Conservation (phyloP, 805 yeast species). For the Saturnispora dispora region DNA sequence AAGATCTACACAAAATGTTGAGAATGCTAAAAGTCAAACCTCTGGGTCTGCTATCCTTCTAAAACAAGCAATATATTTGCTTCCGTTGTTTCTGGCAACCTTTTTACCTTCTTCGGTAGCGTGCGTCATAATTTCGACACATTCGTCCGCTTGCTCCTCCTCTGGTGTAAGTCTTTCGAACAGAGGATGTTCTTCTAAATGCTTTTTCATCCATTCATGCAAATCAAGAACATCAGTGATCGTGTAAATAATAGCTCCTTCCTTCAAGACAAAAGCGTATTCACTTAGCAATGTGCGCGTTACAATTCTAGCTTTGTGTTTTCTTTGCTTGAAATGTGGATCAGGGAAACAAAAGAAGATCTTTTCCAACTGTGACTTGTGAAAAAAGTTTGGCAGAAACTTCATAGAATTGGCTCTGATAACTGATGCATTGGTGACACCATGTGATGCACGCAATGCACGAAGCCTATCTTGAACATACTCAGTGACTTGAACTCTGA, state of each 20-base stretch:
- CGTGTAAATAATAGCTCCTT: constrained; percentile 85
- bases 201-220: constrained; percentile 94
- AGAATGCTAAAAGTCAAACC: constrained; percentile 7
- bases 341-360: constrained; percentile 99
- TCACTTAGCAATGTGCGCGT: constrained; percentile 84
- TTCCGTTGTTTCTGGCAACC: constrained; percentile 83
- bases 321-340: constrained; percentile 95
- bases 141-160: constrained; percentile 72
- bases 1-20: neutral
- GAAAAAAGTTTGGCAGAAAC: constrained; percentile 88
- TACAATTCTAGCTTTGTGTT: constrained; percentile 93
- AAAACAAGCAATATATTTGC: constrained; percentile 83
- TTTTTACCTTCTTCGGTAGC: constrained; percentile 99
- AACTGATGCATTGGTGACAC: constrained; percentile 79
- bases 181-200: constrained; percentile 82
- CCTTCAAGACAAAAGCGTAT: constrained; percentile 81
- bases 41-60: constrained; percentile 58
- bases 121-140: constrained; percentile 80
- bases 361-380: constrained; percentile 71
- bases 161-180: constrained; percentile 71
- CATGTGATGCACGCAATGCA: constrained; percentile 62
- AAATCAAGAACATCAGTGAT: constrained; percentile 92
- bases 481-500: constrained; percentile 93
- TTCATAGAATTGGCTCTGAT: constrained; percentile 96
- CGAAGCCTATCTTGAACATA: constrained; percentile 92